A percentile compares a stretch with the other conserved stretches of the same genome.
These are phyloP conservation scores for Mariannaea elegans DNA, from an alignment of 2,329 filamentous ascomycete genomes.

Conservation along the genomic window DNA sequence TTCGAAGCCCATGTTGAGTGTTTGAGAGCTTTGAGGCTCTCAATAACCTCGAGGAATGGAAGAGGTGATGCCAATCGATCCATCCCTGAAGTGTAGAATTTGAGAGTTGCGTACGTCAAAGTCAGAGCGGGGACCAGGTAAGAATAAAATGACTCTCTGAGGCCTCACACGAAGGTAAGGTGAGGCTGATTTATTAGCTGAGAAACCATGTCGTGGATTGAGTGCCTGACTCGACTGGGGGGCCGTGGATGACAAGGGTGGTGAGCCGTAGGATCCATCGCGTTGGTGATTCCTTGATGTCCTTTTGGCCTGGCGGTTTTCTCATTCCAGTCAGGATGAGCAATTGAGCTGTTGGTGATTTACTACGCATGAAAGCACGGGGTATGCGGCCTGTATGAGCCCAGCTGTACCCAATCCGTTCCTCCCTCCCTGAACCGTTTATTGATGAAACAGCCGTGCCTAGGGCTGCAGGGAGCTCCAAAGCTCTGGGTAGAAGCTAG, in stretches of 20 bases:
- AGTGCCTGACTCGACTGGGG: slow-evolving; percentile 15
- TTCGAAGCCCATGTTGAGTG: not conserved
- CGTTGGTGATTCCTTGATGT: slow-evolving; percentile 8
- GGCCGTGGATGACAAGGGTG: slow-evolving; percentile 18
- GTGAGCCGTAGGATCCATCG: slow-evolving; percentile 19
- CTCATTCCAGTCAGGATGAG: not conserved
- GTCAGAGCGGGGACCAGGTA: not conserved
- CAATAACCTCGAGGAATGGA: slow-evolving; percentile 24
- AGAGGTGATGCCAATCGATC: slow-evolving; percentile 2
- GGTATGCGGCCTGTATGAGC: too few species aligned
- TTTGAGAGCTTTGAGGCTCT: slow-evolving; percentile 24
- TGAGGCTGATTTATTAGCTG: slow-evolving; percentile 8
- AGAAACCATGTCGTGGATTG: slow-evolving; percentile 16
- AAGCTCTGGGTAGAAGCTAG: too few species aligned
- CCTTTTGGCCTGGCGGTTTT: not conserved
- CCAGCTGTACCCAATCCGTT: not conserved
- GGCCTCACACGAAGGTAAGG: slow-evolving; percentile 9
- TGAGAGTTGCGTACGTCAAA: not conserved
- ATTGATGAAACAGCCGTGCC: not conserved
- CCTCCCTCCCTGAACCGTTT: not conserved
- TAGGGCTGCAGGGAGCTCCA: not conserved
- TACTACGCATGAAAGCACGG: too few species aligned
- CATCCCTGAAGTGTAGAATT: not conserved
- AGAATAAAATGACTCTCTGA: slow-evolving; percentile 1
- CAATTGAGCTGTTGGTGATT: not conserved